Base-by-base conservation (phyloP, 2,329 filamentous ascomycete species). In the Shiraia bambusicola region DNA sequence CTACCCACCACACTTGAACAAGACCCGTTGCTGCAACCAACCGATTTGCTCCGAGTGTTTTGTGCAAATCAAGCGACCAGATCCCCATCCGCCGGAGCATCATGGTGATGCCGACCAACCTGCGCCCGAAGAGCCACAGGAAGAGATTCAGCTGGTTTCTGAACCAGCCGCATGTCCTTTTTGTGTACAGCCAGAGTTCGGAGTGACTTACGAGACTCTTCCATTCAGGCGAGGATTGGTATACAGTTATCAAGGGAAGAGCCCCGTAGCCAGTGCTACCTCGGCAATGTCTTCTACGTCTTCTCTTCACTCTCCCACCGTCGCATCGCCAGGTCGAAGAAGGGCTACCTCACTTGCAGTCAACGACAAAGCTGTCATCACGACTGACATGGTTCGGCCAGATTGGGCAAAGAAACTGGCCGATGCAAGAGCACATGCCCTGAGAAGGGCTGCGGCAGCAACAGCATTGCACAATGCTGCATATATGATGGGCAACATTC, bases 41-140 rank as follows among this genome's bases (percentile, higher is more conserved):
- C 79, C 87, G 5, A 97, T 98, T 49, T 98, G 93, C 71, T 97
- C 91, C 29, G 93, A 98, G 72, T 98, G 93, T 68, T 98, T 98
- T 61, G 93, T 98, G 3, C 93, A 98, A 68, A 98, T 98, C 66
- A 97, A 96, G 67, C 82, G 93, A 29, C 84, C 90, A 3, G 92
- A 98, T 52, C 91, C 90, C 8, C 88, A 96, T 66, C 82, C 90
- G 28, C 88, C 89, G 1, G 88, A 95, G 65, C 88, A 93, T 61
- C 78, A 79, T 31, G 56, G 56, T 41, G 72, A 77, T 15, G 46
- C 59, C 42, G 63, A 71, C 3, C 58, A 63, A 25, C 61, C 69
- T 29, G 56, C 69, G 32, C 51, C 70, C 40, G 62, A 70, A 17
- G 70, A 73, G 40, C 66, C 72, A 25, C 78, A 75, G 45, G 74